These are phyloP conservation scores for Collybiopsis luxurians DNA, from an alignment of 768 basidiomycete species.

Conservation along the genomic window DNA sequence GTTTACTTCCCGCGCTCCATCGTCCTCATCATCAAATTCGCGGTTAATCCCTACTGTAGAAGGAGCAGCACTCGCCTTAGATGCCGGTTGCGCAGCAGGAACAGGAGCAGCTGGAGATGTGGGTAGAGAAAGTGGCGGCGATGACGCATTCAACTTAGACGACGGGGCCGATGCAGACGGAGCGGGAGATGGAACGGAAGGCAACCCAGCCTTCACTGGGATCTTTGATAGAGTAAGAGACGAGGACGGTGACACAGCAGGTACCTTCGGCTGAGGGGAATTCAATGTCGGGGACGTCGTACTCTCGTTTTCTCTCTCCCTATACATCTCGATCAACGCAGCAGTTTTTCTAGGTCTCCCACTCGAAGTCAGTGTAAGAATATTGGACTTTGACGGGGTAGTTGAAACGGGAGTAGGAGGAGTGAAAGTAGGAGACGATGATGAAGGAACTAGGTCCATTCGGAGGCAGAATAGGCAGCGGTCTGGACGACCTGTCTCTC, in stretches of 20 bases:
- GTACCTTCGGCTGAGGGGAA: too few relatives aligned
- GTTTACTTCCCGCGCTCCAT: neutral
- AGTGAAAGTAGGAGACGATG: neutral
- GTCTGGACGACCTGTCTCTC: slow-evolving; percentile 16
- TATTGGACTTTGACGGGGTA: neutral
- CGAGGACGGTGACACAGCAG: slow-evolving; percentile 3
- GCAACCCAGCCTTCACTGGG: slow-evolving; percentile 32
- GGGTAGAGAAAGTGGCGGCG: slow-evolving; percentile 17
- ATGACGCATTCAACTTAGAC: slow-evolving; percentile 3
- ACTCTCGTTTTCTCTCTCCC: slow-evolving; percentile 60
- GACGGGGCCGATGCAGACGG: slow-evolving; percentile 22
- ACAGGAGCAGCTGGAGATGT: slow-evolving; percentile 3
- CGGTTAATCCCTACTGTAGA: neutral
- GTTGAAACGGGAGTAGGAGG: neutral
- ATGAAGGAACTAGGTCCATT: neutral
- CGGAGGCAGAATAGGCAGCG: slow-evolving; percentile 19
- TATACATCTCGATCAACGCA: slow-evolving; percentile 83
- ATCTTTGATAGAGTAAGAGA: slow-evolving; percentile 37
- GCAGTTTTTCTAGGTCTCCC: slow-evolving; percentile 60
- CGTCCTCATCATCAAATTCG: neutral
- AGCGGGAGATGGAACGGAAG: slow-evolving; percentile 15
- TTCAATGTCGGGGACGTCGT: slow-evolving; percentile 23
- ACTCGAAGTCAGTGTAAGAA: slow-evolving; percentile 11
- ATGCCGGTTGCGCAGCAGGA: neutral
- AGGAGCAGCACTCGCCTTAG: too few relatives aligned